phyloP scores from a whole-genome alignment of 306 rosid species.

The Cyamopsis tetragonoloba region DNA sequence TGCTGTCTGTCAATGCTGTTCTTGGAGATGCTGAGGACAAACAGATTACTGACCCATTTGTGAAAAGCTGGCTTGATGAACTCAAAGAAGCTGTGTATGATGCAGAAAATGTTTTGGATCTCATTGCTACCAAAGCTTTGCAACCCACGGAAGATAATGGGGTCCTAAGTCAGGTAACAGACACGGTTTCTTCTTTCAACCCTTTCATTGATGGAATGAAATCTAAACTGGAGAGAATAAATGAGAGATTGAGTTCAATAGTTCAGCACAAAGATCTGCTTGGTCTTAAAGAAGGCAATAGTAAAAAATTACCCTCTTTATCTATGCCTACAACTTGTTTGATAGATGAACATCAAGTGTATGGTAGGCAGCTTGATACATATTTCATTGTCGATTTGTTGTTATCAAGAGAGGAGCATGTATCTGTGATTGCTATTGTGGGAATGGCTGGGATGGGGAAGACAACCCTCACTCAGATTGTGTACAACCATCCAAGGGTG shows the following conservation, averaged over 20 bases:
- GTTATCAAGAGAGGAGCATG: neutral
- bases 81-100: neutral
- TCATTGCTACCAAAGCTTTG: neutral
- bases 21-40: neutral
- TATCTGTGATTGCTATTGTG: neutral
- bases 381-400: constrained; percentile 7
- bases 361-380: constrained; percentile 30
- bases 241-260: constrained; percentile 27
- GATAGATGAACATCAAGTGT: constrained; percentile 33
- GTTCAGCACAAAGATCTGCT: constrained; percentile 28
- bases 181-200: constrained; percentile 20
- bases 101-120: neutral
- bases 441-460: neutral
- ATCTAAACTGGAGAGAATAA: constrained; percentile 6
- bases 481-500: neutral
- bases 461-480: neutral
- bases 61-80: constrained; percentile 4
- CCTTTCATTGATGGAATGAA: constrained; percentile 26
- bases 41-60: neutral
- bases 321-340: constrained; percentile 34
- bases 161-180: constrained; percentile 16
- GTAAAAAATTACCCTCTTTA: neutral
- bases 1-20: neutral
- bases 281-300: constrained; percentile 24
- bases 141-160: neutral